Evolutionary conservation across 176 grass and related monocot genomes (phyloP).

Genomic region (Paspalum notatum): DNA sequence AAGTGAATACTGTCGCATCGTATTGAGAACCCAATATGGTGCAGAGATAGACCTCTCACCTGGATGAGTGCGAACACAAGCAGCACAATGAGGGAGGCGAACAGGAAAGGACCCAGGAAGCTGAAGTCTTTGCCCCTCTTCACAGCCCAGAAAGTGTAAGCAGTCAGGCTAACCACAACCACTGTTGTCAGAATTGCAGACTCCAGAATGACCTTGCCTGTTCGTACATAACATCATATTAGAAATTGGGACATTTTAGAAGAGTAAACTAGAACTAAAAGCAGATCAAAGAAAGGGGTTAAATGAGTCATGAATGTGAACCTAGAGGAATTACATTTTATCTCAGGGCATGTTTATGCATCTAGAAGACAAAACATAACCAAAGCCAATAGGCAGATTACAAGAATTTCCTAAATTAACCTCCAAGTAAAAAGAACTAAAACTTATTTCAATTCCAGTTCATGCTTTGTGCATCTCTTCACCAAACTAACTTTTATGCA

Average conservation of each 20-base stretch:
- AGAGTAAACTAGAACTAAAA: not conserved
- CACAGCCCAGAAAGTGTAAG: slow-evolving; percentile 93
- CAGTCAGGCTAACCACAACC: slow-evolving; percentile 82
- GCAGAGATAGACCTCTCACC: slow-evolving; percentile 42
- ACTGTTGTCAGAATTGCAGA: slow-evolving; percentile 83
- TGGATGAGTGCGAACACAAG: slow-evolving; percentile 85
- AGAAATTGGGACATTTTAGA: not conserved
- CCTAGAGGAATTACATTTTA: not conserved
- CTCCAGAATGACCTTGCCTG: slow-evolving; percentile 92
- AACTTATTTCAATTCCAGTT: not conserved
- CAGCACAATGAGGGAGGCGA: slow-evolving; percentile 72
- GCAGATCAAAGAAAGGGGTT: not conserved
- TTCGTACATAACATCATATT: slow-evolving; percentile 1
- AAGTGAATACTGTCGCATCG: not conserved
- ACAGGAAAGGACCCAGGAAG: slow-evolving; percentile 93
- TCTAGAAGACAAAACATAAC: too few species aligned
- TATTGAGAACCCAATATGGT: not conserved
- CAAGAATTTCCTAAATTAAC: not conserved
- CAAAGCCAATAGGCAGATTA: not conserved
- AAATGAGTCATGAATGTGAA: not conserved
- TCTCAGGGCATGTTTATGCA: not conserved
- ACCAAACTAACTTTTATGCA: not conserved
- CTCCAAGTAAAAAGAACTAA: not conserved
- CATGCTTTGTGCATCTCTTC: not conserved
- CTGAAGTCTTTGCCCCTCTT: slow-evolving; percentile 87